Evolutionary conservation across 805 yeast species (phyloP).

Genomic region (Hanseniaspora lachancei): DNA sequence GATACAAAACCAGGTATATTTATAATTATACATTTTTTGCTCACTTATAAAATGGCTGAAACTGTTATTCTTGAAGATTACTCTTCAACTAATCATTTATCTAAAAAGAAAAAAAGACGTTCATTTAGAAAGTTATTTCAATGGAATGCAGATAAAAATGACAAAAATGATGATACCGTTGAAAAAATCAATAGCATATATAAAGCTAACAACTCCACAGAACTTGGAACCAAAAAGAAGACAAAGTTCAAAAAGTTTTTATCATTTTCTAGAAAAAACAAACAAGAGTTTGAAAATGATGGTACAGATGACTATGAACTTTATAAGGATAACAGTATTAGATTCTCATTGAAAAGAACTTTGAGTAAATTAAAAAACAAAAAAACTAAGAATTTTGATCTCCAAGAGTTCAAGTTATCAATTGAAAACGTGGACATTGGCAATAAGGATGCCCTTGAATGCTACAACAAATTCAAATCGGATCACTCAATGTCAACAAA

Average conservation of each 20-base stretch:
- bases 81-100: neutral
- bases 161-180: neutral
- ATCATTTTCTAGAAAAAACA: neutral
- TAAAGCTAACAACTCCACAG: neutral
- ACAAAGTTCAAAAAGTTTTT: neutral
- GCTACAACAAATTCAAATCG: neutral
- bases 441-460: neutral
- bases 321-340: neutral
- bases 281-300: neutral
- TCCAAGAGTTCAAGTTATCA: neutral
- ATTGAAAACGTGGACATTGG: neutral
- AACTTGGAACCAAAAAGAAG: neutral
- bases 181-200: neutral
- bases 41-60: neutral
- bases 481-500: neutral
- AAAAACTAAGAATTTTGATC: neutral
- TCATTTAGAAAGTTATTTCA: neutral
- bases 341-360: neutral
- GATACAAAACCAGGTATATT: neutral
- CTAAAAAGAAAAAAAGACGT: neutral
- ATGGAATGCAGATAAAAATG: neutral
- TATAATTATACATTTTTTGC: neutral
- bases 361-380: neutral
- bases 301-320: neutral
- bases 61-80: neutral